Base-by-base conservation (phyloP, 257 asterid species). In the Solanum chaucha region DNA sequence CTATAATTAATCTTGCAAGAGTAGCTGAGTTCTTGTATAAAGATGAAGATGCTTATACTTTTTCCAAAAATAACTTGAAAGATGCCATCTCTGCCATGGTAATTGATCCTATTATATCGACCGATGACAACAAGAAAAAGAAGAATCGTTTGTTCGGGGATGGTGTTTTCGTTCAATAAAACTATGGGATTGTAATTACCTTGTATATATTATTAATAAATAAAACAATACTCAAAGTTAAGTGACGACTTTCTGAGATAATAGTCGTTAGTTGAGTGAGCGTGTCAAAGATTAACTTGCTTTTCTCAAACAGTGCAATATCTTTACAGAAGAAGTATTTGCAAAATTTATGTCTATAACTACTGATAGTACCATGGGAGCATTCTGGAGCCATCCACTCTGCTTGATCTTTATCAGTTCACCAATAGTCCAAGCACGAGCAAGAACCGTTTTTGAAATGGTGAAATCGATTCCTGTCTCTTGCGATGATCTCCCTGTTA, bases 381-480 rank as follows among this genome's bases (percentile, higher is more conserved):
- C 40, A 80, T 75, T 36, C 55, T 74, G 30, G 55, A 41, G 35
- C 83, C 61, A 13, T 75, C 59, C 10, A 67, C 73, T 67, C 30
- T 24, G 67, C 58, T 73, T 86, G 36, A 55, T 51, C 44, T 51
- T 32, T 46, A 59, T 75, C 82, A n/a, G 12, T 71, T 88, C 84
- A 90, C 90, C 92, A 90, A 36, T 90, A 90, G 84, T 87, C 92
- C 84, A 26, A 44, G 72, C 92, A 90, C 10, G 90, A 88, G 78
- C 92, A 90, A 87, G 68, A 85, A 30, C 90, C 88, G 70, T 87
- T 80, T 71, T 87, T 90, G 89, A 90, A 88, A 87, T 90, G 90
- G 85, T 88, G 92, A 87, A 90, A 90, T 40, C 91, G 87, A 61
- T 85, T 90, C 74, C 89, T 48, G 5, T 90, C 92, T 82, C 92